Base-by-base conservation (phyloP, 2,329 filamentous ascomycete genomes). In the Plenodomus lindquistii region DNA sequence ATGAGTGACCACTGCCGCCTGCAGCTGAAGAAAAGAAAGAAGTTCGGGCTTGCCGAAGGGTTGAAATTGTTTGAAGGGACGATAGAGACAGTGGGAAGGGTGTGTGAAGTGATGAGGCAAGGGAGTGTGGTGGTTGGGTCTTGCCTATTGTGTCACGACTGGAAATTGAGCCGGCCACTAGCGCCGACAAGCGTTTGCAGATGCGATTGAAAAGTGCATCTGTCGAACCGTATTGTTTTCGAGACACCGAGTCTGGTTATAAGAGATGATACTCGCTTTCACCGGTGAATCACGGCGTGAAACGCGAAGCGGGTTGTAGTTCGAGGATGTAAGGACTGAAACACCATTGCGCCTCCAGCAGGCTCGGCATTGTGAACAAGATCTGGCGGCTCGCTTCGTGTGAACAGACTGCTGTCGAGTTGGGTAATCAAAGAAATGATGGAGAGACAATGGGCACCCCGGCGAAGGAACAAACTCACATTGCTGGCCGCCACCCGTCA, bases 1-100 rank as follows among this genome's bases (percentile, higher is more conserved):
- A 46, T 52, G 62, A n/a, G n/a, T n/a, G n/a, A 61, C 48, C 52
- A 60, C 57, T 57, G 56, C 56, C 57, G 59, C 56, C 58, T 37
- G 61, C 56, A 62, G 59, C 40, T 52, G 39, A 38, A 52, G 45
- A 60, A 59, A 59, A 49, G 56, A 60, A 55, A 48, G 54, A 50
- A 44, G 42, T 40, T 51, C 50, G 53, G 55, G 17, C 53, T 55
- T 40, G 56, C 57, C 53, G 53, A 52, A 34, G 44, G 43, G 44
- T 51, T 55, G 54, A 63, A 52, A 41, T 42, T 48, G 46, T 38
- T 43, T 37, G 46, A 57, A 54, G 48, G 44, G 42, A 27, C 40
- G 34, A 19, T 52, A 62, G 53, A 51, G 60, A 66, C 56, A 52
- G 59, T 45, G 43, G 46, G 39, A 11, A 15, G 36, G 38, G 42